Conservation (phyloP, 2,329 filamentous ascomycete genomes). For the Colletotrichum sp. region DNA sequence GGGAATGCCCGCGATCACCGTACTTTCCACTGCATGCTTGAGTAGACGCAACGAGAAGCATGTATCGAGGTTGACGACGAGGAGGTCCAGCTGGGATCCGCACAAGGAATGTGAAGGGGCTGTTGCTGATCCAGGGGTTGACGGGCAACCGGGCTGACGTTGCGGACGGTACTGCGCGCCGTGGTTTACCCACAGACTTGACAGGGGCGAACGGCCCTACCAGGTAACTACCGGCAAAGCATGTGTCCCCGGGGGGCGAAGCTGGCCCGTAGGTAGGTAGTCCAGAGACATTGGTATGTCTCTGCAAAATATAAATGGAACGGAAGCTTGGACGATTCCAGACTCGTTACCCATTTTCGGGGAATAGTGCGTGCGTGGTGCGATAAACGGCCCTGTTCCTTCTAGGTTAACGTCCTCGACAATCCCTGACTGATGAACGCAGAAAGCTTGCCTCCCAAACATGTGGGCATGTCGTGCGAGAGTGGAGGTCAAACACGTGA, state of each 20-base stretch:
- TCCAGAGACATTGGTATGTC: not conserved
- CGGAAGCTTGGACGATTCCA: not conserved
- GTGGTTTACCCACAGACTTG: not conserved
- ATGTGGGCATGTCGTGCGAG: not conserved
- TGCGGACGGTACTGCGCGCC: not conserved
- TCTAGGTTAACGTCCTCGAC: not conserved
- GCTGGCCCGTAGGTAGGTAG: not conserved
- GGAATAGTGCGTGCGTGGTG: not conserved
- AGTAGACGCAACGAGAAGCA: not conserved
- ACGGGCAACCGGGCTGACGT: not conserved
- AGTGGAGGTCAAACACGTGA: not conserved
- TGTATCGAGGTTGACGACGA: not conserved
- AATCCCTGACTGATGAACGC: not conserved
- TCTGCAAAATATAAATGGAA: not conserved
- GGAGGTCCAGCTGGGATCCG: not conserved
- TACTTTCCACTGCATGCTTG: slow-evolving; percentile 3
- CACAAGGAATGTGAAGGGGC: not conserved
- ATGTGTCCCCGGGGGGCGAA: not conserved
- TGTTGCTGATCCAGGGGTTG: not conserved
- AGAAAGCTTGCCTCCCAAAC: not conserved
- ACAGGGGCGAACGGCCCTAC: not conserved
- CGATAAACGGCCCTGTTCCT: not conserved
- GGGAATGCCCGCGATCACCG: not conserved
- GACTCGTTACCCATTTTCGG: not conserved
- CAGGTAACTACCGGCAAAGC: not conserved